Base-by-base conservation (phyloP, 2,329 filamentous ascomycete species). In the Sordariomycetes sp. region DNA sequence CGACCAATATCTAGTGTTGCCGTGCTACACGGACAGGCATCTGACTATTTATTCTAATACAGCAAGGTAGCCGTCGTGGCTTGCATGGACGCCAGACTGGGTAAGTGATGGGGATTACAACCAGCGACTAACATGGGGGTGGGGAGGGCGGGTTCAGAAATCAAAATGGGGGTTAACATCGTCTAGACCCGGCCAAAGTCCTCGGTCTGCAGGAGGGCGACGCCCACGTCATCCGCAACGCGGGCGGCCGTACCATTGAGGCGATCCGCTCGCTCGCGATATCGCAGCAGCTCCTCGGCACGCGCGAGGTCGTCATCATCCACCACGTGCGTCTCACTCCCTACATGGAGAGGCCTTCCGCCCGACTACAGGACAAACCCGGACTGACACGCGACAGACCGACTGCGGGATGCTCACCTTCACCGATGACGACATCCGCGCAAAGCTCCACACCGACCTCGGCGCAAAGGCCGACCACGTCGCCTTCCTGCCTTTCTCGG, bases 201-300 rank as follows among this genome's bases (percentile, higher is more conserved):
- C 85, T 90, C 57, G 85, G 84, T 10, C 85, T 91, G 58, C 72
- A 77, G 22, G 78, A 89, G 20, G 88, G 89, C 48, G 86, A 90
- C 61, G 89, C 88, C 0, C 88, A 94, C 68, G 81, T 90, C 35
- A 85, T 90, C 59, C 82, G 87, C 59, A 86, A 86, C 61, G 80
- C 79, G 5, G 79, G 79, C 10, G 82, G 69, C 2, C 76, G 73
- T 48, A 81, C 76, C 2, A 70, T 70, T 39, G 84, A 87, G 55
- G 81, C 80, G 1, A 72, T 86, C 5, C 80, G 84, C 52, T 82
- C 77, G 8, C 73, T 88, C 53, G 70, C 86, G 51, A 85, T 87
- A 62, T 86, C 82, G 1, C 75, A 87, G 67, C 83, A 87, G 64
- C 70, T 87, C 3, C 74, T 87, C 0, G 82, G 81, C 12, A 87